A percentile compares a stretch with the other conserved stretches of the same genome.
Evolutionary conservation across 2,329 filamentous ascomycete species (phyloP).

Genomic region (Aspergillus sp.): DNA sequence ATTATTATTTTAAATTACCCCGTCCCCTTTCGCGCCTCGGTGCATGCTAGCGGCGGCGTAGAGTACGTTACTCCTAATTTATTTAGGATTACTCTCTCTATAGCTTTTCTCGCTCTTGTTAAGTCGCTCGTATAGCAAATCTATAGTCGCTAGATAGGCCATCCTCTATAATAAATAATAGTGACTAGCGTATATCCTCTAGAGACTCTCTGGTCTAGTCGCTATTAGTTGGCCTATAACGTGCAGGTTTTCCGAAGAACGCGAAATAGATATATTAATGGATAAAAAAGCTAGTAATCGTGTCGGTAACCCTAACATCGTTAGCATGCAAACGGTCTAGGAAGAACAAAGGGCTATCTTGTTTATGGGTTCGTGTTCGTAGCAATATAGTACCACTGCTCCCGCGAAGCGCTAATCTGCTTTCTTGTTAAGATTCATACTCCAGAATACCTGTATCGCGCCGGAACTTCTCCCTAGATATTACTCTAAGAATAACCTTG

Average conservation of each 20-base stretch:
- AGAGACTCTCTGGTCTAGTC: slow-evolving; percentile 1
- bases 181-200: slow-evolving; percentile 2
- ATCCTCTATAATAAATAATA: slow-evolving; percentile 4
- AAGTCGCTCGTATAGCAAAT: neutral
- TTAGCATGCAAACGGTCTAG: slow-evolving; percentile 10
- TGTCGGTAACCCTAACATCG: slow-evolving; percentile 6
- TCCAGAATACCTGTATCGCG: neutral
- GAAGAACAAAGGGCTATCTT: slow-evolving; percentile 13
- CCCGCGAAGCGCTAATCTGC: too few relatives aligned
- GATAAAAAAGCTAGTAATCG: slow-evolving; percentile 13
- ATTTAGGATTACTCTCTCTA: neutral
- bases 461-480: neutral
- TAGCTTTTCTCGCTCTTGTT: slow-evolving; percentile 3
- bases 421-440: neutral
- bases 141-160: slow-evolving; percentile 1
- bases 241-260: slow-evolving; percentile 12
- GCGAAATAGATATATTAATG: slow-evolving; percentile 15
- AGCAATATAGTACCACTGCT: too few relatives aligned
- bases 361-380: slow-evolving; percentile 6
- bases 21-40: slow-evolving; percentile 1
- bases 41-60: slow-evolving; percentile 1
- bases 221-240: slow-evolving; percentile 1
- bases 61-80: slow-evolving; percentile 1
- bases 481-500: neutral
- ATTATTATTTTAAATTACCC: slow-evolving; percentile 1